A percentile compares a stretch with the other conserved stretches of the same genome.
Evolutionary conservation across 2,329 filamentous ascomycete species (phyloP).

Genomic region (Chaetomium olivaceum): DNA sequence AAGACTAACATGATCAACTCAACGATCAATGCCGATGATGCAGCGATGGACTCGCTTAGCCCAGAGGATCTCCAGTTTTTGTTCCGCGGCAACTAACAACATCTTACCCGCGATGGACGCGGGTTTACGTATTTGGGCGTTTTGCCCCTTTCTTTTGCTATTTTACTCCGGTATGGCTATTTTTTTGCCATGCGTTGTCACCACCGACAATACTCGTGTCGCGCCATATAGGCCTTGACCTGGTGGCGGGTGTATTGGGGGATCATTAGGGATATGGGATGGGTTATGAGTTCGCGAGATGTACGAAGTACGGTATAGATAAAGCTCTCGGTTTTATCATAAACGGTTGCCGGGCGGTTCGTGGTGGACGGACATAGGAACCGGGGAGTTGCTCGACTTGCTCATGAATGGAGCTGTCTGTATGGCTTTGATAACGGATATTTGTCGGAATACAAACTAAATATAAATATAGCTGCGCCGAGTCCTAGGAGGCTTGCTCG

Average conservation of each 20-base stretch:
- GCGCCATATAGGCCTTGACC: not conserved
- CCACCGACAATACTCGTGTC: not conserved
- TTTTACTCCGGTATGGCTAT: not conserved
- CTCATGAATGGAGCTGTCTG: not conserved
- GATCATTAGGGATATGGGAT: not conserved
- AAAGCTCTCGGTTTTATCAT: not conserved
- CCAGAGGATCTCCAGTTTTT: constrained; percentile 94
- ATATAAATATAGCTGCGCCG: not conserved
- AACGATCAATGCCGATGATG: constrained; percentile 90
- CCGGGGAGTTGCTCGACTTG: not conserved
- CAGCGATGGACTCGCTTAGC: constrained; percentile 86
- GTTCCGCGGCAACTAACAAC: constrained; percentile 67
- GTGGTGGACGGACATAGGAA: not conserved
- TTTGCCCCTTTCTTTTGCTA: not conserved
- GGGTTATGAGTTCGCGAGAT: not conserved
- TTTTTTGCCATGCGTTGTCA: not conserved
- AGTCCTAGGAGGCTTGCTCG: too few species aligned
- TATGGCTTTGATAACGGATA: not conserved
- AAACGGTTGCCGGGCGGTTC: not conserved
- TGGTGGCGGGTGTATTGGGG: not conserved
- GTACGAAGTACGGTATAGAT: constrained; percentile 4
- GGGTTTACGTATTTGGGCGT: not conserved
- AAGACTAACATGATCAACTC: constrained; percentile 98
- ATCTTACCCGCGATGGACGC: not conserved
- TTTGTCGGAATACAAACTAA: not conserved